Conservation (phyloP, 2,329 filamentous ascomycete genomes). For the Claviceps maximensis region DNA sequence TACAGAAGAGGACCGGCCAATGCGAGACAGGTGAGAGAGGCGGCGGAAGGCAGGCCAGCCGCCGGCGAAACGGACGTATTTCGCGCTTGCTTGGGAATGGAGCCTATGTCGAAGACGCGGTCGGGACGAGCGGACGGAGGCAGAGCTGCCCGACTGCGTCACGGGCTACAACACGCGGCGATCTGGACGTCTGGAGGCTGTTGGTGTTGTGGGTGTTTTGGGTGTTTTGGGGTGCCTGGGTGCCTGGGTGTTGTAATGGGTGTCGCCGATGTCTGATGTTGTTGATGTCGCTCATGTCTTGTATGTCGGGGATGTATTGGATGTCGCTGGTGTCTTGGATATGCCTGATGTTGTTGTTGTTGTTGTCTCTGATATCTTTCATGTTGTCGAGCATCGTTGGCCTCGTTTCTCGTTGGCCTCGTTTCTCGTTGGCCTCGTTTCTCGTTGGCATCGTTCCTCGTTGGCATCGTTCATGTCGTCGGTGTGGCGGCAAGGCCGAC, state of each 20-base stretch:
- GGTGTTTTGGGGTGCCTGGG: too few species aligned
- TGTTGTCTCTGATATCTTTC: neutral
- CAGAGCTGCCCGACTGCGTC: neutral
- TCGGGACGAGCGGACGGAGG: neutral
- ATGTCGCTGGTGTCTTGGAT: too few species aligned
- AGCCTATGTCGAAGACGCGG: neutral
- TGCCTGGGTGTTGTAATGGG: too few species aligned
- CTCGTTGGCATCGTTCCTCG: too few species aligned
- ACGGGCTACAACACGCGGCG: neutral
- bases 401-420: too few species aligned
- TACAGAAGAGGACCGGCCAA: neutral
- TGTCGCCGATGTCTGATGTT: too few species aligned
- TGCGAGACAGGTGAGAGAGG: neutral
- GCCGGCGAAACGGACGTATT: too few species aligned
- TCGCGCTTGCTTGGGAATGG: neutral
- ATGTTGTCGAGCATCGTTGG: neutral
- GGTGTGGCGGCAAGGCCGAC: neutral
- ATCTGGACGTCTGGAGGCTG: neutral
- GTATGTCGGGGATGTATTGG: too few species aligned
- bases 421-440: too few species aligned
- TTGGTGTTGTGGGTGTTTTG: too few species aligned
- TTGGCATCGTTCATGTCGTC: too few species aligned
- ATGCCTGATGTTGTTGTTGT: neutral
- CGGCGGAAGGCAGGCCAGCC: neutral
- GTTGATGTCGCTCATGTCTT: too few species aligned